Evolutionary conservation across 176 grass and related monocot species (phyloP).

Genomic region (Panicum miliaceum): DNA sequence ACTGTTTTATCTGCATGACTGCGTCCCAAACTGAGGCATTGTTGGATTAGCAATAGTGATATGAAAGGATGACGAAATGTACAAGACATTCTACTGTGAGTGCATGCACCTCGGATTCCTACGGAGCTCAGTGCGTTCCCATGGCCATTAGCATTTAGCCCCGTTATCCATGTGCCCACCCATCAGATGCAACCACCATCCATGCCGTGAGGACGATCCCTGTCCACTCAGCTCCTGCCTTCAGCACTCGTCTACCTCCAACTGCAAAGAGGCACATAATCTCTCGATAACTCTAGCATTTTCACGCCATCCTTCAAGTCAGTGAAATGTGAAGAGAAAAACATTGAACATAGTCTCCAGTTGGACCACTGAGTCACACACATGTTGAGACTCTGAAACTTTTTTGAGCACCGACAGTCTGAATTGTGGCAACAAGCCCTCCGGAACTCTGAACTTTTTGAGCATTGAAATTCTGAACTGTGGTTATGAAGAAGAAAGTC

Average conservation of each 20-base stretch:
- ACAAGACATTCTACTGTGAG: background rate
- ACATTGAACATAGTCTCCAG: background rate
- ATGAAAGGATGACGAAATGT: conserved; percentile 3
- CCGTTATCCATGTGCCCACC: conserved; percentile 24
- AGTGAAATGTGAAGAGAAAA: background rate
- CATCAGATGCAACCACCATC: conserved; percentile 1
- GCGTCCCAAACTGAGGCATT: background rate
- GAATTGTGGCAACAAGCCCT: background rate
- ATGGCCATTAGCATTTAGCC: background rate
- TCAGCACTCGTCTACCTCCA: background rate
- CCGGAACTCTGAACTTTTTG: background rate
- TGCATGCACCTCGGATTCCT: conserved; percentile 21
- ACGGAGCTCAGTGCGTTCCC: background rate
- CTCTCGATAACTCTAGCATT: background rate
- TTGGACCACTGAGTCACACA: conserved; percentile 30
- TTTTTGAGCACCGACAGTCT: conserved; percentile 2
- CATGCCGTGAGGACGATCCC: background rate
- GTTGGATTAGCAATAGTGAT: background rate
- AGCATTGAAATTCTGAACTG: background rate
- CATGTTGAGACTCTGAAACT: background rate
- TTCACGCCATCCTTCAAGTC: background rate
- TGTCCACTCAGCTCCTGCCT: conserved; percentile 28
- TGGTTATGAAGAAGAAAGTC: background rate
- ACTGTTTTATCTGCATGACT: background rate
- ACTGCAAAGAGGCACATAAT: conserved; percentile 16